Percentiles rank a stretch among this genome's conserved stretches.
Evolutionary conservation across 495 filamentous ascomycete species (phyloP).

Genomic region (Aspergillus coremiiformis): DNA sequence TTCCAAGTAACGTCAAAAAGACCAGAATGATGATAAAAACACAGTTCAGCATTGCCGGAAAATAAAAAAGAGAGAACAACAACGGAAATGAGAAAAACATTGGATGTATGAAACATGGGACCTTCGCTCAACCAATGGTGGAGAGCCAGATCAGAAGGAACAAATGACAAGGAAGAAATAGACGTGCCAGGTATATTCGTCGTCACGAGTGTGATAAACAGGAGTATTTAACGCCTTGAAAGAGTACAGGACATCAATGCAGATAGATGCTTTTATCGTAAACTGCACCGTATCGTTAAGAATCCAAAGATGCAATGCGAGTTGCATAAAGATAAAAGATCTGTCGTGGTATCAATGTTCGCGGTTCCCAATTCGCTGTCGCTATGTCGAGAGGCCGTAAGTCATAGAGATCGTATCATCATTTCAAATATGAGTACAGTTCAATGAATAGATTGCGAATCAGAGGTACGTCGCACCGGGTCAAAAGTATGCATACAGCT

Average conservation of each 20-base stretch:
- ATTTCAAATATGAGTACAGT: constrained; percentile 40
- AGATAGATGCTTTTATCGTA: constrained; percentile 9
- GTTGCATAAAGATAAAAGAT: constrained; percentile 21
- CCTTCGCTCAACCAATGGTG: background rate
- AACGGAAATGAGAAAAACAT: constrained; percentile 2
- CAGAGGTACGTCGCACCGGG: constrained; percentile 4
- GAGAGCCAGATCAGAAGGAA: background rate
- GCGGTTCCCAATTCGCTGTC: constrained; percentile 26
- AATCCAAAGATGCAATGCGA: constrained; percentile 19
- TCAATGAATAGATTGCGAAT: constrained; percentile 17
- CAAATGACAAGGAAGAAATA: background rate
- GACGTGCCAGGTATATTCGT: constrained; percentile 1
- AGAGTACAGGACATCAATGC: constrained; percentile 22
- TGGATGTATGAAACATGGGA: constrained; percentile 4
- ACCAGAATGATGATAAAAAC: constrained; percentile 21
- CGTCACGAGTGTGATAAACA: constrained; percentile 8
- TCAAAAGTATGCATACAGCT: constrained; percentile 31
- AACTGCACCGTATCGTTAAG: constrained; percentile 16
- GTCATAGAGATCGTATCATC: constrained; percentile 42
- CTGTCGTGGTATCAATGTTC: constrained; percentile 29
- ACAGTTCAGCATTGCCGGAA: constrained; percentile 17
- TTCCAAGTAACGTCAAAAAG: constrained; percentile 11
- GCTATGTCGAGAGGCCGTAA: constrained; percentile 34
- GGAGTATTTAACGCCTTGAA: constrained; percentile 12
- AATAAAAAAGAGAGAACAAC: constrained; percentile 10